Conservation (phyloP, 1,284 basidiomycete genomes). For the Athelia sp. region DNA sequence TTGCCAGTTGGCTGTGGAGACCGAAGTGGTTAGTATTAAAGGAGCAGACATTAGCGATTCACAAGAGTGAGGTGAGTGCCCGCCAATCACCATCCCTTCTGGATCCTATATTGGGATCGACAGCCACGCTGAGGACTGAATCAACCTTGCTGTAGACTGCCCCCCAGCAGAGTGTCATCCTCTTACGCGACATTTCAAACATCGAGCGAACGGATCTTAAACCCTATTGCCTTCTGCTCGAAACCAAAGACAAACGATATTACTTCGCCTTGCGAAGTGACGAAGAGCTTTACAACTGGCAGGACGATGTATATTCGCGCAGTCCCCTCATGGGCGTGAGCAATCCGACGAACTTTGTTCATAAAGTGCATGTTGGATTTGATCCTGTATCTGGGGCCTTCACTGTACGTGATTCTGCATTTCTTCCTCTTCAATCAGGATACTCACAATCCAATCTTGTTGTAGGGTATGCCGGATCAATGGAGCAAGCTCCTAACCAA, state of each 20-base stretch:
- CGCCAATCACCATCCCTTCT: not conserved
- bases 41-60: constrained; percentile 77
- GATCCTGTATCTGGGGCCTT: constrained; percentile 93
- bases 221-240: constrained; percentile 85
- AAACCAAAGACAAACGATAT: constrained; percentile 78
- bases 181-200: constrained; percentile 77
- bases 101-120: not conserved
- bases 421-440: constrained; percentile 1
- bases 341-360: constrained; percentile 95
- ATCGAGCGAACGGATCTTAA: constrained; percentile 91
- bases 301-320: constrained; percentile 92
- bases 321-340: constrained; percentile 92
- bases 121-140: constrained; percentile 3
- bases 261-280: constrained; percentile 86
- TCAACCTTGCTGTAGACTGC: constrained; percentile 42
- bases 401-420: constrained; percentile 53
- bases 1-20: constrained; percentile 91
- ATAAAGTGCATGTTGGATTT: constrained; percentile 97
- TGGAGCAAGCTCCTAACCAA: constrained; percentile 96
- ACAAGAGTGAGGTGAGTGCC: constrained; percentile 84
- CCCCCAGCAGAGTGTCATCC: constrained; percentile 62
- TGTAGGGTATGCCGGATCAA: constrained; percentile 90
- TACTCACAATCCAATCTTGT: not conserved
- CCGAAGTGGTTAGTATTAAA: constrained; percentile 88
- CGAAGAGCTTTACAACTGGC: constrained; percentile 95